Evolutionary conservation across 805 yeast genomes (phyloP).

Genomic region (Suhomyces prunicola): DNA sequence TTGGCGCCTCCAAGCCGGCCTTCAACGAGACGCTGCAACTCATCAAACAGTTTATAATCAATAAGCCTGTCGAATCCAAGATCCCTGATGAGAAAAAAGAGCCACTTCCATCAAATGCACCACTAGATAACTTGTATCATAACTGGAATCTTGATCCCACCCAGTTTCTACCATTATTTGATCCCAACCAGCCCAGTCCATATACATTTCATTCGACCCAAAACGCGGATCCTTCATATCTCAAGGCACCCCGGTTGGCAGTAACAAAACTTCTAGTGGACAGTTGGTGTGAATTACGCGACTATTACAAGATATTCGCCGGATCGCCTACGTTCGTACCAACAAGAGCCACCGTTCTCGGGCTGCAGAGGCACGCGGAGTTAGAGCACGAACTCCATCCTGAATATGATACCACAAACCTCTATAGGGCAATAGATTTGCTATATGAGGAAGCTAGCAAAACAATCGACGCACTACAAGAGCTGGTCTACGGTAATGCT

Average conservation of each 20-base stretch:
- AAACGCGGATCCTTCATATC: constrained; percentile 23
- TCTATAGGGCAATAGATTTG: constrained; percentile 8
- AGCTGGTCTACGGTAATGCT: constrained; percentile 5
- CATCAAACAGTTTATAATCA: constrained; percentile 1
- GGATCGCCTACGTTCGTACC: constrained; percentile 28
- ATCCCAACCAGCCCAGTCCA: constrained; percentile 13
- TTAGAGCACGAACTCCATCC: constrained; percentile 49
- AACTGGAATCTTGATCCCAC: constrained; percentile 3
- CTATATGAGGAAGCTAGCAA: neutral
- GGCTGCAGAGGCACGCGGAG: constrained; percentile 44
- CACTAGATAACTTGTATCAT: neutral
- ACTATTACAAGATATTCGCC: constrained; percentile 51
- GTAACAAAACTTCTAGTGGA: constrained; percentile 60
- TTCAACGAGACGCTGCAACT: neutral
- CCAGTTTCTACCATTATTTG: constrained; percentile 3
- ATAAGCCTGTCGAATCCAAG: neutral
- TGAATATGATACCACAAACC: constrained; percentile 20
- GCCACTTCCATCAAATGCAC: neutral
- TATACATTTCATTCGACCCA: constrained; percentile 22
- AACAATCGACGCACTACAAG: neutral
- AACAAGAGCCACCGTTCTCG: constrained; percentile 44
- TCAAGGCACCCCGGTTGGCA: constrained; percentile 39
- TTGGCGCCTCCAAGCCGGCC: neutral
- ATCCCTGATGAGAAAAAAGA: neutral
- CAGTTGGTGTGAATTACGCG: constrained; percentile 67